Percentiles rank a stretch among this genome's conserved stretches.
Conservation (phyloP, 208 protist species). For the Strigomonas oncopelti region DNA sequence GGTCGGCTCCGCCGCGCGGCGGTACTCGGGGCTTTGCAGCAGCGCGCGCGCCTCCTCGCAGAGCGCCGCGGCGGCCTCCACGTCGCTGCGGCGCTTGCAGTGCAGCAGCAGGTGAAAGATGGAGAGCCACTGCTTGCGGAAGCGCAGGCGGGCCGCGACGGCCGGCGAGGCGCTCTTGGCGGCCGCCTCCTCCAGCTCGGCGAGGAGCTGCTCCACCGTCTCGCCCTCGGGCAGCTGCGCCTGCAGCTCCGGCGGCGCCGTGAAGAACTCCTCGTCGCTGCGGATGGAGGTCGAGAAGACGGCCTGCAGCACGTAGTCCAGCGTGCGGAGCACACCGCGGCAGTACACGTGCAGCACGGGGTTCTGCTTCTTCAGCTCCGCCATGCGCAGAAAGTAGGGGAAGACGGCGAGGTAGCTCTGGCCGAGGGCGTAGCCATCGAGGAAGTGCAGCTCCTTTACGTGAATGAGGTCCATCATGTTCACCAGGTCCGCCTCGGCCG, state of each 20-base stretch:
- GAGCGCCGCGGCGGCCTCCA: conserved; percentile 52
- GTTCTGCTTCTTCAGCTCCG: conserved; percentile 60
- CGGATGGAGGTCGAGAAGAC: conserved; percentile 70
- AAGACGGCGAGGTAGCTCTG: conserved; percentile 66
- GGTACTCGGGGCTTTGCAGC: conserved; percentile 34
- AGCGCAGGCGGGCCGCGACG: conserved; percentile 63
- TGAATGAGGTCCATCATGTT: conserved; percentile 80
- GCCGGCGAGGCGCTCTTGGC: conserved; percentile 23
- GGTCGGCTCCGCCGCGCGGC: conserved; percentile 47
- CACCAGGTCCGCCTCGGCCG: conserved; percentile 36
- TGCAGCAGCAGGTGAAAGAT: conserved; percentile 46
- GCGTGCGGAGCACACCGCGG: conserved; percentile 52
- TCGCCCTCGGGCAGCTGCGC: conserved; percentile 27
- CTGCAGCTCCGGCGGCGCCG: conserved; percentile 54
- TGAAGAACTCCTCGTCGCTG: conserved; percentile 82
- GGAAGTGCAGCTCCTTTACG: conserved; percentile 59
- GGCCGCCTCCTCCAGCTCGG: conserved; percentile 48
- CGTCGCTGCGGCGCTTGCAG: conserved; percentile 36
- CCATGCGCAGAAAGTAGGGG: conserved; percentile 70
- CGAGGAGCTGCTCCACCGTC: conserved; percentile 33
- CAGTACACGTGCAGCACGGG: conserved; percentile 63
- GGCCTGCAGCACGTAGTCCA: conserved; percentile 57
- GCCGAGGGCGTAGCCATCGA: conserved; percentile 64
- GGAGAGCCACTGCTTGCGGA: conserved; percentile 58
- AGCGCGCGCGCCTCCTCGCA: conserved; percentile 40